Base-by-base conservation (phyloP, 2,329 filamentous ascomycete species). In the Paramyrothecium roridum region DNA sequence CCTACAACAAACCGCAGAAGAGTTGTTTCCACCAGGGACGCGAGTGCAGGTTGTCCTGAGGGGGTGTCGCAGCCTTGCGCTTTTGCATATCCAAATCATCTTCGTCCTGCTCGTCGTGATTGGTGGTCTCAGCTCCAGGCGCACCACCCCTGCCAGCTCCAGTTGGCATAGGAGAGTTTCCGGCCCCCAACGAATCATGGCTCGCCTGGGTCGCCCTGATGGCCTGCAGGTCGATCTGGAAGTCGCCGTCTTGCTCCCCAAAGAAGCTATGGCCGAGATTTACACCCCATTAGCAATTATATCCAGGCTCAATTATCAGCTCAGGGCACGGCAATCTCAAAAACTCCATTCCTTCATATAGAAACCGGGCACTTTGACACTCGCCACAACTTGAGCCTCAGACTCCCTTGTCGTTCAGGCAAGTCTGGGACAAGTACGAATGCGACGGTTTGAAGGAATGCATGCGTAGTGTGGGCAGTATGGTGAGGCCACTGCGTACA, bases 241-340 rank as follows among this genome's bases (percentile, higher is more conserved):
- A 92, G 3, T 84, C 76, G 3, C 90, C 90, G 58, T 89, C 76
- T 69, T 93, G 89, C 1, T 80, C 73, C 10, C 86, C 89, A 61
- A 93, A 93, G 75, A 91, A 92, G 70, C 89, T 91, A 61, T 30
- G 17, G 50, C 13, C 50, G 20, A 20, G 16, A 11, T 48, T 21
- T 6, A 21, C 40, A 22, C 19, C 20, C 46, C 7, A 19, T 48
- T 48, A 48, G 46, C 46, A 8, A 48, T 13, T 13, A 43, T 43
- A 17, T 43, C 37, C 13, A 13, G n/a, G 13, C 37, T 16, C 37
- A 43, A 43, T 19, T 19, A 43, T 19, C 37, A 43, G 37, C 37
- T 43, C n/a, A 16, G 37, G 26, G 26, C 26, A 30, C 26, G 26
- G 26, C 26, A 30, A 30, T 30, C 10, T 30, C 10, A 30, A 30